A percentile compares a stretch with the other conserved stretches of the same genome.
Evolutionary conservation across 2,329 filamentous ascomycete species (phyloP).

Genomic region (Aspergillus proliferans): DNA sequence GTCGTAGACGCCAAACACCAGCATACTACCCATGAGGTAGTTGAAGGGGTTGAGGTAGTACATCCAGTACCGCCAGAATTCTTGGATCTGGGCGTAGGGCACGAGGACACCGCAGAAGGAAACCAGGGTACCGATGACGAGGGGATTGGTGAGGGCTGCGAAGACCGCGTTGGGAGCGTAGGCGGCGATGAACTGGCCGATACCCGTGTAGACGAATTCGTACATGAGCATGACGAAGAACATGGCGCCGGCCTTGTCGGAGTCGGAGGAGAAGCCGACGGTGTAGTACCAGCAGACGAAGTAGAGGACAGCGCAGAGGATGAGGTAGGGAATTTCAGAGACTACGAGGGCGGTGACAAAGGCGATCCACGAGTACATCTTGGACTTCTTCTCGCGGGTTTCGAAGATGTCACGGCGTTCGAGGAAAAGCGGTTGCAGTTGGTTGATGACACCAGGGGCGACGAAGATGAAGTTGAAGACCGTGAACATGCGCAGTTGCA

Average conservation of each 20-base stretch:
- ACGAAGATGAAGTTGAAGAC: constrained; percentile 57
- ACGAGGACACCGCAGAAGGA: constrained; percentile 28
- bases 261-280: constrained; percentile 43
- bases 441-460: constrained; percentile 37
- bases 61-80: constrained; percentile 29
- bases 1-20: constrained; percentile 21
- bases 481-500: constrained; percentile 69
- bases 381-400: constrained; percentile 59
- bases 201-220: constrained; percentile 63
- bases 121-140: constrained; percentile 52
- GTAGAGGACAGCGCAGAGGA: constrained; percentile 59
- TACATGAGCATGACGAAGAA: constrained; percentile 70
- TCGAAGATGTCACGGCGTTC: constrained; percentile 65
- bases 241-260: constrained; percentile 38
- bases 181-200: constrained; percentile 73
- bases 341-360: constrained; percentile 65
- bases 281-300: constrained; percentile 70
- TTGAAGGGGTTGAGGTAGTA: constrained; percentile 28
- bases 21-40: constrained; percentile 24
- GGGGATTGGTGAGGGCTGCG: constrained; percentile 66
- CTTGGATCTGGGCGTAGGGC: constrained; percentile 24
- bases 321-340: constrained; percentile 61
- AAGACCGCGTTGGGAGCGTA: constrained; percentile 63
- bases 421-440: constrained; percentile 62
- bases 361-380: constrained; percentile 69